phyloP scores from a whole-genome alignment of 177 flowering plant species.

The Vitis hybrid region DNA sequence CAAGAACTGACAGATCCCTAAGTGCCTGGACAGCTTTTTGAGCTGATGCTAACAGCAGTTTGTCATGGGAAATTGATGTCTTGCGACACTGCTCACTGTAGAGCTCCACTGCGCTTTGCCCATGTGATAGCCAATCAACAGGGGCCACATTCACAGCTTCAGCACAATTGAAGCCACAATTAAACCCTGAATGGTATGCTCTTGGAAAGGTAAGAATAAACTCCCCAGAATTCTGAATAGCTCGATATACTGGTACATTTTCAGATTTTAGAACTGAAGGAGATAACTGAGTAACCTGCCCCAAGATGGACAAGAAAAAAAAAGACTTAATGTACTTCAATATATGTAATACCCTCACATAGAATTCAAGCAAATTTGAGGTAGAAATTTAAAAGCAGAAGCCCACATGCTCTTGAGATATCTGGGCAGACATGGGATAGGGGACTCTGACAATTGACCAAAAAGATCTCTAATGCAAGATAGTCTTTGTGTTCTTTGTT shows the following conservation, averaged over 20 bases:
- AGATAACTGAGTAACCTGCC: slow-evolving; percentile 89
- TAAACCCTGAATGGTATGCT: slow-evolving; percentile 91
- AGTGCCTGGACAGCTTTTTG: slow-evolving; percentile 57
- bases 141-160: slow-evolving; percentile 98
- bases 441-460: not conserved
- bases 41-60: slow-evolving; percentile 67
- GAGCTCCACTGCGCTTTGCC: slow-evolving; percentile 88
- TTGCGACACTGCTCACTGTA: slow-evolving; percentile 77
- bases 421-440: not conserved
- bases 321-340: not conserved
- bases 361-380: not conserved
- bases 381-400: not conserved
- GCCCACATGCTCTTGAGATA: not conserved
- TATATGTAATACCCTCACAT: not conserved
- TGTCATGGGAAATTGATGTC: slow-evolving; percentile 90
- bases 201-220: slow-evolving; percentile 92
- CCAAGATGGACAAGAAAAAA: slow-evolving; percentile 2
- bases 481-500: too few species aligned
- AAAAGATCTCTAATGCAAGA: too few species aligned
- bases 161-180: slow-evolving; percentile 93
- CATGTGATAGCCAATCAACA: slow-evolving; percentile 85
- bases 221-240: slow-evolving; percentile 74
- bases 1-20: slow-evolving; percentile 40
- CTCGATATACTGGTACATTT: slow-evolving; percentile 82
- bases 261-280: slow-evolving; percentile 78